Evolutionary conservation across 495 filamentous ascomycete genomes (phyloP).

Genomic region (Penicillium desertorum): DNA sequence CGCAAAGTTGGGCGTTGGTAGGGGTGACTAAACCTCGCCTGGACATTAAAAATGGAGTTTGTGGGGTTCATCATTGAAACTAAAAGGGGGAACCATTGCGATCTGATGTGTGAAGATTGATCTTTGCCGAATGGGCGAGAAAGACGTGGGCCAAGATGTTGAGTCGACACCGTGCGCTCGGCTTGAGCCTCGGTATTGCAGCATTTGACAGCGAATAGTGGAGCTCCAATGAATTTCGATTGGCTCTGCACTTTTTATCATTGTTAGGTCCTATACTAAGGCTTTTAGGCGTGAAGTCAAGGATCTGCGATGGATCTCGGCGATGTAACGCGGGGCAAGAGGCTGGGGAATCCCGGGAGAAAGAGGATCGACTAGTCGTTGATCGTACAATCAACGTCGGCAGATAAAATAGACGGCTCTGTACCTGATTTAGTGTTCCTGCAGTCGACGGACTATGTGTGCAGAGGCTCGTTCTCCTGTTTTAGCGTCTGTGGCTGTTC

Average conservation of each 20-base stretch:
- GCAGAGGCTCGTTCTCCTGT: no score
- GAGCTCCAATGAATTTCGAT: neutral
- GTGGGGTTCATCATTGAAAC: neutral
- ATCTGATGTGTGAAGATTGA: neutral
- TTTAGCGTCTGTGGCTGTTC: neutral
- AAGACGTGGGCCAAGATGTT: neutral
- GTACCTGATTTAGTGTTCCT: no score
- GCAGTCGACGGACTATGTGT: no score
- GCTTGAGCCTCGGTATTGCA: constrained; percentile 8
- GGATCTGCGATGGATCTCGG: neutral
- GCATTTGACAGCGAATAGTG: constrained; percentile 4
- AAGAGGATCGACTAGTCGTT: no score
- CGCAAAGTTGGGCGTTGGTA: constrained; percentile 9
- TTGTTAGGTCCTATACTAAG: neutral
- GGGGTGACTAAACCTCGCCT: neutral
- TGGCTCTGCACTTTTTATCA: neutral
- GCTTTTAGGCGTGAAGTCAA: neutral
- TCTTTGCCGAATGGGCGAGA: constrained; percentile 2
- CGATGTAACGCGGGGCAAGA: neutral
- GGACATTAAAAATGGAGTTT: neutral
- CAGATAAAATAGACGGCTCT: no score
- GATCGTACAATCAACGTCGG: no score
- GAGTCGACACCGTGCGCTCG: neutral
- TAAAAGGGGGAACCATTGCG: constrained; percentile 12
- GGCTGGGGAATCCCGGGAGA: no score